phyloP scores from a whole-genome alignment of 768 basidiomycete genomes.

The Boletus reticulatus region DNA sequence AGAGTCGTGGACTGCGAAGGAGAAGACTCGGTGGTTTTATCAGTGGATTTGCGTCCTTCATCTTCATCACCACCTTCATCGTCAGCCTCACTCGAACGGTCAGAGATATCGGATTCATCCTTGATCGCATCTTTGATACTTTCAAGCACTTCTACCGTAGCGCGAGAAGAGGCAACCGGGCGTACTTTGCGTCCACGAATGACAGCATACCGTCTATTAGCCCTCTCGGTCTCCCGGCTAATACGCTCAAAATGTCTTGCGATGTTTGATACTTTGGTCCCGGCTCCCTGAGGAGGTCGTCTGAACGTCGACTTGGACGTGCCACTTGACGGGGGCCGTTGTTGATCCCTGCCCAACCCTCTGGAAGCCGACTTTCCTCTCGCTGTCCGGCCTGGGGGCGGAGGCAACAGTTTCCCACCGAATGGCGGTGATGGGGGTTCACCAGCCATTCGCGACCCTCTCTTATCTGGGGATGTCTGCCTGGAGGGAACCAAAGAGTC shows the following conservation, averaged over 20 bases:
- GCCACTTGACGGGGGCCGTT: conserved; percentile 42
- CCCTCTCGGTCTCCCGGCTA: conserved; percentile 67
- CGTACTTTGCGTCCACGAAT: conserved; percentile 85
- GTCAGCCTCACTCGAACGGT: conserved; percentile 64
- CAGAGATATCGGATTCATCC: conserved; percentile 73
- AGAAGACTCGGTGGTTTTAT: conserved; percentile 28
- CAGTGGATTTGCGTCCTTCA: conserved; percentile 35
- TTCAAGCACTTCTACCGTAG: conserved; percentile 84
- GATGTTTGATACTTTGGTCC: conserved; percentile 81
- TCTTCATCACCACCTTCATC: conserved; percentile 66
- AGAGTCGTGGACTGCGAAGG: conserved; percentile 34
- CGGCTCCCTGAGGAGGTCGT: conserved; percentile 45
- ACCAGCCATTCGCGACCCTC: conserved; percentile 33
- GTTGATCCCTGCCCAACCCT: conserved; percentile 35
- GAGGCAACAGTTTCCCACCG: conserved; percentile 26
- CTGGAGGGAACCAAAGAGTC: conserved; percentile 66
- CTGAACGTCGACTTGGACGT: conserved; percentile 53
- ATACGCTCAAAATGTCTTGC: conserved; percentile 90
- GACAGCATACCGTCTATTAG: conserved; percentile 78
- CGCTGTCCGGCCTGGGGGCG: conserved; percentile 32
- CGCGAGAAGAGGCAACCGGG: conserved; percentile 85
- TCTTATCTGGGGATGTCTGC: conserved; percentile 74
- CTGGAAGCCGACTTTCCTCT: conserved; percentile 38
- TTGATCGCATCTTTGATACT: conserved; percentile 92
- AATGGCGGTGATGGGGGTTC: conserved; percentile 34